Base-by-base conservation (phyloP, 108 stramenopile species). In the Cyclotella distinguenda region DNA sequence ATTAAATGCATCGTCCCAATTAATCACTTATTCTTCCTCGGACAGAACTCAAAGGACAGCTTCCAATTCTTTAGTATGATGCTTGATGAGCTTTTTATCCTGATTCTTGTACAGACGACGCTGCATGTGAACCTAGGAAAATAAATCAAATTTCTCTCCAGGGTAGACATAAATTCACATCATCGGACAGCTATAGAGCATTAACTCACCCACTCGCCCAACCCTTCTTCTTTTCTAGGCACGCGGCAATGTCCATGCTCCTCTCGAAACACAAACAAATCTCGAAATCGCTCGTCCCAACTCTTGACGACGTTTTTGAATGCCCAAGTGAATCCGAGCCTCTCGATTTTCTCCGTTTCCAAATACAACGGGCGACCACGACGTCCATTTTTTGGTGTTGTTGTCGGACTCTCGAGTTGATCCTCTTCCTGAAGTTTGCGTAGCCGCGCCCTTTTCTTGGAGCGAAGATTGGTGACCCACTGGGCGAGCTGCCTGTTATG, bases 271-370 rank as follows among this genome's bases (percentile, higher is more conserved):
- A 19, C 16, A 4, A 56, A 27, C 21, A 56, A 56, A 56, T 56
- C 55, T 22, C 38, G 55, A 56, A 38, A 56, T 21, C 55, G 23
- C 35, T 56, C 55, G 18, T 56, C 55, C 55, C 55, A 56, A 22
- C 19, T 39, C 35, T 56, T 56, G 21, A 18, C 13, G 21, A 25
- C 38, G 11, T 22, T 56, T 30, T 56, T 22, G 18, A 56, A 56
- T 39, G 11, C 23, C 55, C 55, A 56, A 21, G 10, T 36, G 35
- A 56, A 56, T n/a, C 55, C 55, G 4, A 56, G 16, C 28, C 22
- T 56, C 6, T 56, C 55, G 1, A 56, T 9, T 38, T 38, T 56
- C 12, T 39, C 35, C 11, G 36, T 19, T 4, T 56, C 55, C 12
- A 56, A 39, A 56, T 30, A 25, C 28, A 18, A 8, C 10, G 8